Evolutionary conservation across 352 stramenopile species (phyloP).

Genomic region (Phytophthora agathidicida): DNA sequence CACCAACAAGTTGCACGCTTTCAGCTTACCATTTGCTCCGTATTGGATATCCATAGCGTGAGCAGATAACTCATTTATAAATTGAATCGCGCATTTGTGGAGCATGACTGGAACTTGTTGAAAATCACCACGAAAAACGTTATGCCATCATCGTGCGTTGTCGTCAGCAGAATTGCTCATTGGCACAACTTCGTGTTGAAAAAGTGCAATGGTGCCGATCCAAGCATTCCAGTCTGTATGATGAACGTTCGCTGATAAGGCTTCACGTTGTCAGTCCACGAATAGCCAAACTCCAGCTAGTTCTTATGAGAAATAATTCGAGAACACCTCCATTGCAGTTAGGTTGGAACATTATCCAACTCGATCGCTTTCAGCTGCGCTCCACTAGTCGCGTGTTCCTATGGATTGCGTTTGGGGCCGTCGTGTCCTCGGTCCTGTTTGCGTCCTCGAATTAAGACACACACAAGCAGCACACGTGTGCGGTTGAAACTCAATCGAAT

Average conservation of each 20-base stretch:
- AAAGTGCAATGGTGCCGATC: constrained; percentile 8
- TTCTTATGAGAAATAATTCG: too few relatives aligned
- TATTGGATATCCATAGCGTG: too few relatives aligned
- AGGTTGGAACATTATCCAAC: constrained; percentile 10
- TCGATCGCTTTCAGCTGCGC: constrained; percentile 27
- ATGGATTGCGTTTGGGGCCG: constrained; percentile 50
- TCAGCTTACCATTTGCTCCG: too few relatives aligned
- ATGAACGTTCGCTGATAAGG: neutral
- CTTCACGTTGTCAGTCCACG: neutral
- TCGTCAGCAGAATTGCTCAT: constrained; percentile 1
- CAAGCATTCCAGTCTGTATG: constrained; percentile 1
- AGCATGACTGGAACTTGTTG: too few relatives aligned
- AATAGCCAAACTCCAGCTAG: neutral
- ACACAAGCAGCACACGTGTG: too few relatives aligned
- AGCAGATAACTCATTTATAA: too few relatives aligned
- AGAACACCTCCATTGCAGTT: neutral
- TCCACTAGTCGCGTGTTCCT: constrained; percentile 26
- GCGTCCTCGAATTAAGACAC: constrained; percentile 5
- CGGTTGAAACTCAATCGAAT: constrained; percentile 4
- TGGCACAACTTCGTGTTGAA: constrained; percentile 14
- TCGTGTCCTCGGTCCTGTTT: constrained; percentile 35
- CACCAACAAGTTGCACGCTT: too few relatives aligned
- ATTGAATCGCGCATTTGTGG: too few relatives aligned
- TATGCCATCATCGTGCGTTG: constrained; percentile 20
- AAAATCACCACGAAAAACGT: constrained; percentile 15